A percentile compares a stretch with the other conserved stretches of the same genome.
phyloP scores from a whole-genome alignment of 2,329 filamentous ascomycete species.

The Penicillium sp. region DNA sequence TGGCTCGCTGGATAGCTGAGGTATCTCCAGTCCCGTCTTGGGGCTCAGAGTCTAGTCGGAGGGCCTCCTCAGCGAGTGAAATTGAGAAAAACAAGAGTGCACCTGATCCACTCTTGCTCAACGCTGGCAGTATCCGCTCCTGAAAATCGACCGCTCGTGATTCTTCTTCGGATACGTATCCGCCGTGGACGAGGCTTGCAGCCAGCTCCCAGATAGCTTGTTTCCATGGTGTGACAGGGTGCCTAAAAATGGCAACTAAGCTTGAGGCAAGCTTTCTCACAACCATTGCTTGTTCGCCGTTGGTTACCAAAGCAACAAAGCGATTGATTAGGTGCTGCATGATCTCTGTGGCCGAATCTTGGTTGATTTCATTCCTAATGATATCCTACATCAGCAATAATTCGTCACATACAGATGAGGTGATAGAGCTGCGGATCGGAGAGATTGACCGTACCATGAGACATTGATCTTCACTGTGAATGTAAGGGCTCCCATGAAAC shows the following conservation, averaged over 20 bases:
- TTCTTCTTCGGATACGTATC: slow-evolving; percentile 38
- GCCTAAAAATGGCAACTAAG: slow-evolving; percentile 46
- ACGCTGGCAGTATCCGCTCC: slow-evolving; percentile 35
- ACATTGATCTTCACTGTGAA: slow-evolving; percentile 92
- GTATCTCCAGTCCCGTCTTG: slow-evolving; percentile 12
- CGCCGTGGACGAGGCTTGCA: slow-evolving; percentile 40
- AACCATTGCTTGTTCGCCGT: slow-evolving; percentile 41
- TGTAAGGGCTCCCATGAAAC: slow-evolving; percentile 90
- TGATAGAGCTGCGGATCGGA: background rate
- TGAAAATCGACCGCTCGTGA: slow-evolving; percentile 33
- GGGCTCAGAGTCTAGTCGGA: slow-evolving; percentile 21
- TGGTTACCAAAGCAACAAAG: slow-evolving; percentile 44
- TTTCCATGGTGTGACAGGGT: slow-evolving; percentile 41
- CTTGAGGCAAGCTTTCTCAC: slow-evolving; percentile 50
- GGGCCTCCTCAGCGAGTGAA: slow-evolving; percentile 43
- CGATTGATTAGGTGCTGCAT: slow-evolving; percentile 44
- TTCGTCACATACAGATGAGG: no score
- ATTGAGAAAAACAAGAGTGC: slow-evolving; percentile 43
- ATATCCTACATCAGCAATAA: background rate
- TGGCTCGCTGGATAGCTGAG: slow-evolving; percentile 18
- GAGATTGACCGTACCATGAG: slow-evolving; percentile 62
- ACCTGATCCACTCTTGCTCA: slow-evolving; percentile 37
- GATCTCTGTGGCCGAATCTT: slow-evolving; percentile 36
- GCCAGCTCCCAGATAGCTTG: slow-evolving; percentile 39
- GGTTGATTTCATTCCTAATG: slow-evolving; percentile 38